Percentiles rank a stretch among this genome's conserved stretches.
Conservation (phyloP, 2,329 filamentous ascomycete species). For the Bimuria novae-zelandiae region DNA sequence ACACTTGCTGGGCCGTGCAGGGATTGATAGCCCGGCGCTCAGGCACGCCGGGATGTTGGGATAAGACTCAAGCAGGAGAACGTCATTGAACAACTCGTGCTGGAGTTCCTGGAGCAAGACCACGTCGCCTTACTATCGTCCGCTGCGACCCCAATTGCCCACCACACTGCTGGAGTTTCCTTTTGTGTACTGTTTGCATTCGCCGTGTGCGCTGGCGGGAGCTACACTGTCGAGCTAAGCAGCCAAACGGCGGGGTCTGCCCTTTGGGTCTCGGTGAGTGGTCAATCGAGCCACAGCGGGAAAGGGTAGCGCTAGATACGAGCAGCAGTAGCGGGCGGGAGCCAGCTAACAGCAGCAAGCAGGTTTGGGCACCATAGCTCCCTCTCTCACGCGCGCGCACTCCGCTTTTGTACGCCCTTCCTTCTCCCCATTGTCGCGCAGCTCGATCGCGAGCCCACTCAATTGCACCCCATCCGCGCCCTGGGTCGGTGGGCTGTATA, state of each 20-base stretch:
- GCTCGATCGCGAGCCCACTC: slow-evolving; percentile 5
- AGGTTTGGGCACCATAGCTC: neutral
- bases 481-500: neutral
- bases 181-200: neutral
- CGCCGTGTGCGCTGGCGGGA: neutral
- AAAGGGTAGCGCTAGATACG: neutral
- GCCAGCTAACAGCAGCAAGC: slow-evolving; percentile 2
- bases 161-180: neutral
- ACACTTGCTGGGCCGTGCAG: too few relatives aligned
- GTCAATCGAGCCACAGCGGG: neutral
- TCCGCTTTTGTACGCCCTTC: too few relatives aligned
- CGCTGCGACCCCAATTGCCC: neutral
- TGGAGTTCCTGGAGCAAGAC: neutral
- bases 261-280: too few relatives aligned
- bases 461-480: slow-evolving; percentile 1
- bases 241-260: neutral
- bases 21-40: neutral
- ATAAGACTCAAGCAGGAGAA: slow-evolving; percentile 2
- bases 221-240: neutral
- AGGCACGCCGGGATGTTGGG: slow-evolving; percentile 3
- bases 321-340: neutral
- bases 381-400: neutral
- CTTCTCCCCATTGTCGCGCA: neutral
- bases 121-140: neutral
- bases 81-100: neutral